phyloP scores from a whole-genome alignment of 805 yeast species.

The Peterozyma xylosa region DNA sequence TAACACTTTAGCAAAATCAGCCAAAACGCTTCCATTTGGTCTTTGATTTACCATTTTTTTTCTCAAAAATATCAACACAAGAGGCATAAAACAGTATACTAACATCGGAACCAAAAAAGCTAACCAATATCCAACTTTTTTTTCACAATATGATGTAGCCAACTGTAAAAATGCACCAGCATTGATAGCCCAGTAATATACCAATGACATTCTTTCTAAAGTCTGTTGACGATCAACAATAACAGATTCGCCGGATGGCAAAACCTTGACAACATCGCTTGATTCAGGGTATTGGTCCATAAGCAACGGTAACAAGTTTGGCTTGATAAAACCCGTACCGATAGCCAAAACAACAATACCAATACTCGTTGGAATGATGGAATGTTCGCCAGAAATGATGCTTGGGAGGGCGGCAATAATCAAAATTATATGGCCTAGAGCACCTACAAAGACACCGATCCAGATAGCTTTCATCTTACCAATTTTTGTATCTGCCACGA shows the following conservation, averaged over 20 bases:
- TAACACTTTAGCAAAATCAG: slow-evolving; percentile 31
- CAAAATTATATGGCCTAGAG: slow-evolving; percentile 37
- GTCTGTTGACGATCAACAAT: slow-evolving; percentile 41
- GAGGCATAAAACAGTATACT: slow-evolving; percentile 44
- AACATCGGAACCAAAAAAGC: slow-evolving; percentile 49
- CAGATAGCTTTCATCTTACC: slow-evolving; percentile 43
- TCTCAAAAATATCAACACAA: slow-evolving; percentile 30
- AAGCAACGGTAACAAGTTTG: slow-evolving; percentile 41
- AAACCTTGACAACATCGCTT: slow-evolving; percentile 49
- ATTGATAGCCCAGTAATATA: slow-evolving; percentile 49
- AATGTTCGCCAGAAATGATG: slow-evolving; percentile 29
- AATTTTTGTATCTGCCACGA: slow-evolving; percentile 37
- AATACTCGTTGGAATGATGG: slow-evolving; percentile 32
- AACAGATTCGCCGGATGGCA: slow-evolving; percentile 58
- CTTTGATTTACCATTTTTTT: slow-evolving; percentile 24
- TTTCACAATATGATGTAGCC: slow-evolving; percentile 44
- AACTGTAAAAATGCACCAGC: slow-evolving; percentile 46
- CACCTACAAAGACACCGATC: slow-evolving; percentile 40
- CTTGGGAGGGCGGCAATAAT: slow-evolving; percentile 42
- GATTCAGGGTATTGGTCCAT: slow-evolving; percentile 60
- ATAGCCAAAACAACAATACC: slow-evolving; percentile 30
- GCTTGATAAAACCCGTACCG: slow-evolving; percentile 49
- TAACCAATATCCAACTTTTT: slow-evolving; percentile 46
- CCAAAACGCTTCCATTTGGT: slow-evolving; percentile 41
- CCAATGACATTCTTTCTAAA: slow-evolving; percentile 29